Evolutionary conservation across 805 yeast genomes (phyloP).

Genomic region (Candida ulmi): DNA sequence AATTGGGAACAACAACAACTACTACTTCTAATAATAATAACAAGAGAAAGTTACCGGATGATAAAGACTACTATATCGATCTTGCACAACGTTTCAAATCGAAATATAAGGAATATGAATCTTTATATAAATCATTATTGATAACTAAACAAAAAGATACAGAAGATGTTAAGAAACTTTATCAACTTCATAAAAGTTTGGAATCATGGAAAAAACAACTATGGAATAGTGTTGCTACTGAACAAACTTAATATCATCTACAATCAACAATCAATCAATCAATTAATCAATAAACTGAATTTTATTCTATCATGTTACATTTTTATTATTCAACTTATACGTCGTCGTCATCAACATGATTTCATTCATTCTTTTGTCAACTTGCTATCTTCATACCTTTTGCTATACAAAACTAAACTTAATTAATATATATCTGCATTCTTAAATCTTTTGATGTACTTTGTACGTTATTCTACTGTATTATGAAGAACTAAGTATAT

Average conservation of each 20-base stretch:
- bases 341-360: no score
- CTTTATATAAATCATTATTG: constrained; percentile 31
- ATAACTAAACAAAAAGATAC: constrained; percentile 3
- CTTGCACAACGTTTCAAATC: constrained; percentile 42
- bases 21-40: neutral
- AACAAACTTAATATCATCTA: neutral
- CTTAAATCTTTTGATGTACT: neutral
- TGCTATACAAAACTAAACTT: neutral
- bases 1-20: neutral
- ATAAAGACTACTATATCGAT: constrained; percentile 32
- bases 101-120: constrained; percentile 44
- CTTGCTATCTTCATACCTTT: no score
- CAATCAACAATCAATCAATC: no score
- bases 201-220: constrained; percentile 51
- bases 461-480: no score
- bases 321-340: no score
- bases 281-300: no score
- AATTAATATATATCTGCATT: neutral
- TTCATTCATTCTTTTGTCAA: no score
- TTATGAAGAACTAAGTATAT: no score
- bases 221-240: constrained; percentile 34
- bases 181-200: constrained; percentile 45
- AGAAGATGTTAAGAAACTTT: constrained; percentile 30
- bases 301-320: no score
- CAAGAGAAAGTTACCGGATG: constrained; percentile 3